Evolutionary conservation across 2,329 filamentous ascomycete species (phyloP), one percentile per base, ranked within the genome.

Genomic region (Zymoseptoria pseudotritici): DNA sequence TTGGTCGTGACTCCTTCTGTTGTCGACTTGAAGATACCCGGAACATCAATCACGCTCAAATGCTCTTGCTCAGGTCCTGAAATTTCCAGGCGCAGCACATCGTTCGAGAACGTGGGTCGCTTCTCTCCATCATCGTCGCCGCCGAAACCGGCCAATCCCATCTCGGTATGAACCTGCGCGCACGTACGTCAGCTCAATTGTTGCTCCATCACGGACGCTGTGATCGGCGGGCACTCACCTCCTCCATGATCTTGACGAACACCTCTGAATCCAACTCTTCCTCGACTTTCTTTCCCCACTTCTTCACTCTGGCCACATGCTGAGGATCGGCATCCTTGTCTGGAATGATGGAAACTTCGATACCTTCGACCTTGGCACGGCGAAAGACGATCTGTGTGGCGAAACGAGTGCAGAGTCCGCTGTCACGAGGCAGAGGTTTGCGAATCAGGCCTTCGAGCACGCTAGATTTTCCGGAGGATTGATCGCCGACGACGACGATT

Each of bases 401-500:
- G 54, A 69, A 70, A 0, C 82, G 76, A 0, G 85, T 87, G 67
- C 83, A 86, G 0, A 83, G 60, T 20, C 74, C 79, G 17, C 78
- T 78, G 10, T 83, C 80, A 6, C 79, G 73, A 0, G 83, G 81
- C 36, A 87, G 85, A 0, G 77, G 77, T 58, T 65, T 65, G 10
- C 80, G 77, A 0, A 83, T 83, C 36, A 88, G 82, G 1, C 84
- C 85, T 63, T 87, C 82, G 0, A 88, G 77, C 0, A 87, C 82
- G 0, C 82, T 86, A 13, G 80, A 84, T 67, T 87, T 87, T 2
- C 84, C 84, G 0, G 79, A 79, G 0, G 81, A 85, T 59, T 84
- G 82, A 52, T 85, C 82, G 5, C 85, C 84, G n/a, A 83, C 80
- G 4, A 86, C 83, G 8, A 86, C 78, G 46, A 72, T 65, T 54